Base-by-base conservation (phyloP, 495 filamentous ascomycete species). In the Oleoguttula mirabilis region DNA sequence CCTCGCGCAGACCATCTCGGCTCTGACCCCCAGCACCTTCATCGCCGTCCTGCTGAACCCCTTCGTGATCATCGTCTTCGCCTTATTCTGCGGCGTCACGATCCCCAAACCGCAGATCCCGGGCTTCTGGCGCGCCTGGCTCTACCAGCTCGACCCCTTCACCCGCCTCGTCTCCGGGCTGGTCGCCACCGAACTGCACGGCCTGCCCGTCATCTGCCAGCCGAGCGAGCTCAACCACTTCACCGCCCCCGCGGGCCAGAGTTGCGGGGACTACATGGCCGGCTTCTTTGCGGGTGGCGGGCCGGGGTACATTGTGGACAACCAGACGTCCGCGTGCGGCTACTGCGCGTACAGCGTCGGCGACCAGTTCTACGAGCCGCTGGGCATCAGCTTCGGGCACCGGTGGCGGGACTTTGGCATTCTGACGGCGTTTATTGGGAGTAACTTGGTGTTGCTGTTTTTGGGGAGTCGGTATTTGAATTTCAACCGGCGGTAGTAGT, bases 81-180 rank as follows among this genome's bases (percentile, higher is more conserved):
- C 79, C 7, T 67, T 88, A 12, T 88, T 92, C 72, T 88, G 81
- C 55, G 85, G 85, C 48, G 82, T 88, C 39, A 75, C 83, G 7
- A 79, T 88, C 39, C 82, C 84, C 0, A 75, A 71, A 21, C 72
- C 75, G 0, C 75, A 79, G 52, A 82, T 92, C 57, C 83, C 83
- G 4, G 55, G 55, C 3, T 88, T 87, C 63, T 94, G 84, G 79
- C 69, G 77, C 10, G 66, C 66, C 0, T 88, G 84, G 84, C 66
- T 92, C 15, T 86, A 88, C 60, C 62, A 86, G 47, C 73, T 93
- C 2, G 79, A 86, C 50, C 86, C 86, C 16, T 90, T 92, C 60
- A 88, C 80, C 1, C 76, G 84, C 3, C 70, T 93, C 6, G 80
- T 95, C 52, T 67, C 75, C 32, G 86, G 84, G 7, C 82, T 85